Conservation (phyloP, 169 alveolate genomes). For the Theileria equi region DNA sequence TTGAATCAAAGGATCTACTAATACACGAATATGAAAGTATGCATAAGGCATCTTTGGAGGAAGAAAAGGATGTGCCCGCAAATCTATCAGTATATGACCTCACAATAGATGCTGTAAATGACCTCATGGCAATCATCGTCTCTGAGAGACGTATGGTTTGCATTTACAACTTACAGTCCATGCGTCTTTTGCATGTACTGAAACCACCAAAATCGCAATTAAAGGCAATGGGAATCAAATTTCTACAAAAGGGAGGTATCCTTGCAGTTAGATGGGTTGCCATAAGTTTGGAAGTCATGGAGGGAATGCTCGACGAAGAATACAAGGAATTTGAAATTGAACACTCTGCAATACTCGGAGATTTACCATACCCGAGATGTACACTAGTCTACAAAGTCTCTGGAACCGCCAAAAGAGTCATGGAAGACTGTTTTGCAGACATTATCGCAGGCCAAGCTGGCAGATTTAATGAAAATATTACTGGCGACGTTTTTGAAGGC, state of each 20-base stretch:
- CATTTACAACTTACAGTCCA: slow-evolving; percentile 27
- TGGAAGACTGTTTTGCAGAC: too few relatives aligned
- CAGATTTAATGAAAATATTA: too few relatives aligned
- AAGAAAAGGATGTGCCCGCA: too few relatives aligned
- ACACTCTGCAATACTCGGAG: not conserved
- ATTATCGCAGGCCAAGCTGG: too few relatives aligned
- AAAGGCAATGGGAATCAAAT: slow-evolving; percentile 22
- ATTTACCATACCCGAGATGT: too few relatives aligned
- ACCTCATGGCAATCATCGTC: slow-evolving; percentile 18
- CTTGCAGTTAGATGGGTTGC: slow-evolving; percentile 43
- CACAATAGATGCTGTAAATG: slow-evolving; percentile 14
- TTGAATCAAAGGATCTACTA: too few relatives aligned
- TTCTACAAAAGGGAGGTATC: not conserved
- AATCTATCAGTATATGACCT: slow-evolving; percentile 16
- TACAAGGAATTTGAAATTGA: slow-evolving; percentile 24
- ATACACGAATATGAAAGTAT: slow-evolving; percentile 11
- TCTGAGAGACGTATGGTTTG: slow-evolving; percentile 25
- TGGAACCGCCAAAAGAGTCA: too few relatives aligned
- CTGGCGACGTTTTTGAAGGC: too few relatives aligned
- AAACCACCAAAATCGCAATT: slow-evolving; percentile 27
- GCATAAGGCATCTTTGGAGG: not conserved
- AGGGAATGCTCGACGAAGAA: too few relatives aligned
- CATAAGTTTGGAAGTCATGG: slow-evolving; percentile 19
- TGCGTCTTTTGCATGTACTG: slow-evolving; percentile 8
- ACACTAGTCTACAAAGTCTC: too few relatives aligned